A percentile compares a stretch with the other conserved stretches of the same genome.
Evolutionary conservation across 2,329 filamentous ascomycete genomes (phyloP).

Genomic region (Claviceps humidiphila): DNA sequence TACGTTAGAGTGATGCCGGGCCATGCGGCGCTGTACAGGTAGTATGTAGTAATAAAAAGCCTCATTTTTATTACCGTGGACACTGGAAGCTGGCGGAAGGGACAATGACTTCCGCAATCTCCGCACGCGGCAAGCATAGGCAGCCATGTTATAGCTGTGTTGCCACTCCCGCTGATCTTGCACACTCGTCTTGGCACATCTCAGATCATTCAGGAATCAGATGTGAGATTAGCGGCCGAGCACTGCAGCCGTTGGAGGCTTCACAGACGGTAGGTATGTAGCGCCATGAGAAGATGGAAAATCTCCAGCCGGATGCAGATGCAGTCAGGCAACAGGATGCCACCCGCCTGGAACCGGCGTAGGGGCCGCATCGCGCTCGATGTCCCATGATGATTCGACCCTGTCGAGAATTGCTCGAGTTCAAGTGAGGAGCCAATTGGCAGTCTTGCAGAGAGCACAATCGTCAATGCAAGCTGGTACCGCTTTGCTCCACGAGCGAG

Average conservation of each 20-base stretch:
- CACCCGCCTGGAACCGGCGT: slow-evolving; percentile 13
- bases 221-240: too few species aligned
- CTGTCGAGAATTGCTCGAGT: background rate
- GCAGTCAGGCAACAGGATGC: slow-evolving; percentile 19
- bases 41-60: background rate
- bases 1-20: background rate
- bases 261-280: background rate
- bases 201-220: too few species aligned
- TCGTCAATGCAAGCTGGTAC: background rate
- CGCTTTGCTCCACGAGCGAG: background rate
- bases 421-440: background rate
- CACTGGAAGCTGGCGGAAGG: background rate
- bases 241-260: too few species aligned
- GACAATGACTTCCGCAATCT: background rate
- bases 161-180: background rate
- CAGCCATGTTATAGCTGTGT: background rate
- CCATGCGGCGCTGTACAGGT: background rate
- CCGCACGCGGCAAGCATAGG: background rate
- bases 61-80: background rate
- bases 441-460: background rate
- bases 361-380: background rate
- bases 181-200: background rate
- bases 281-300: background rate
- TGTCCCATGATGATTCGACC: background rate
- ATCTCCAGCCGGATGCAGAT: slow-evolving; percentile 1